These are phyloP conservation scores for Reticulascus tulasneorum DNA, from an alignment of 2,329 filamentous ascomycete species.

Conservation along the genomic window DNA sequence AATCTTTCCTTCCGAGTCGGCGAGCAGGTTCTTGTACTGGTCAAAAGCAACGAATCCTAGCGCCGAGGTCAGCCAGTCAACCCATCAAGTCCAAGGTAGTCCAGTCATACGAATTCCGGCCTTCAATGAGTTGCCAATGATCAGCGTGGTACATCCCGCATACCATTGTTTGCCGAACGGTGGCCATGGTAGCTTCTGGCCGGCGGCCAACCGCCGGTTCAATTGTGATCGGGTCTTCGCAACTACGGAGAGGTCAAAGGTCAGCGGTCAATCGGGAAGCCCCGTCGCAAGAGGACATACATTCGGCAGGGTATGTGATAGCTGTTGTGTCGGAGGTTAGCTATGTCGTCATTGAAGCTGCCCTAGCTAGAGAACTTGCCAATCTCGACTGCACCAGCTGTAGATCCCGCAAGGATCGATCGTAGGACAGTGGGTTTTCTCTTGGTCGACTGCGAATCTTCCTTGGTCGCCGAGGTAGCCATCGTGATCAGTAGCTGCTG, in stretches of 20 bases:
- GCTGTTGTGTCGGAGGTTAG: slow-evolving; percentile 38
- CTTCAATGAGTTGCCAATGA: slow-evolving; percentile 95
- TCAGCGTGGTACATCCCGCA: slow-evolving; percentile 92
- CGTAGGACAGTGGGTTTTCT: slow-evolving; percentile 71
- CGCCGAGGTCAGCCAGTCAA: slow-evolving; percentile 8
- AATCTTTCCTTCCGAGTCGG: slow-evolving; percentile 81
- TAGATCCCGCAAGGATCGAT: slow-evolving; percentile 86
- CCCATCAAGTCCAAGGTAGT: background rate
- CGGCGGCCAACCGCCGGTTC: slow-evolving; percentile 75
- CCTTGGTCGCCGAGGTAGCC: slow-evolving; percentile 15
- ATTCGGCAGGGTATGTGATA: slow-evolving; percentile 93
- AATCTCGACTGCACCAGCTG: slow-evolving; percentile 94
- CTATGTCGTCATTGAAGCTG: background rate
- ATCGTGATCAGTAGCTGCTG: slow-evolving; percentile 4
- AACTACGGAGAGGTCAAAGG: slow-evolving; percentile 45
- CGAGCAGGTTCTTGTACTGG: slow-evolving; percentile 80
- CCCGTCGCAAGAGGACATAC: slow-evolving; percentile 42
- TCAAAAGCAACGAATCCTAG: slow-evolving; percentile 92
- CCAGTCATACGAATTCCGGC: slow-evolving; percentile 81
- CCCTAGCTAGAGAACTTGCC: slow-evolving; percentile 44
- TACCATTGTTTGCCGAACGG: slow-evolving; percentile 95
- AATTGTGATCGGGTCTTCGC: slow-evolving; percentile 94
- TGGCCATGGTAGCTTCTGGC: slow-evolving; percentile 89
- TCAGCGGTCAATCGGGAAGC: slow-evolving; percentile 3
- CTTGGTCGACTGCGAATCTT: slow-evolving; percentile 27